These are phyloP conservation scores for Malassezia globosa DNA, from an alignment of 1,284 basidiomycete genomes.

Conservation along the genomic window DNA sequence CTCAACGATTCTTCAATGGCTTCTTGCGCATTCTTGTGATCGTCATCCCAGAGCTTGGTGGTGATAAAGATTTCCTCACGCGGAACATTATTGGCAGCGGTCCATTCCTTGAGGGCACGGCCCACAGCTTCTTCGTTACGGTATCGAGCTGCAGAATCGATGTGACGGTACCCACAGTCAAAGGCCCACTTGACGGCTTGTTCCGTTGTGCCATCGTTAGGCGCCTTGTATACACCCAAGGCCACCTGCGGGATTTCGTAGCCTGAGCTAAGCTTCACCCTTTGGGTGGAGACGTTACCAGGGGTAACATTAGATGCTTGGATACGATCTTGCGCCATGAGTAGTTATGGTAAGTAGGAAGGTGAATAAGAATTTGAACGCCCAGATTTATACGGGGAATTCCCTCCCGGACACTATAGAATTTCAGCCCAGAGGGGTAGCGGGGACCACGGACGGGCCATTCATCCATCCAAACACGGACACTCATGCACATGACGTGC, in stretches of 20 bases:
- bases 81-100: constrained; percentile 31
- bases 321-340: constrained; percentile 3
- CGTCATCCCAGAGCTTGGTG: constrained; percentile 44
- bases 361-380: too few species aligned
- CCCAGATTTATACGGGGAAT: too few species aligned
- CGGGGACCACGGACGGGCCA: too few species aligned
- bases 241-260: constrained; percentile 41
- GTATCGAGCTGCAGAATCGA: constrained; percentile 44
- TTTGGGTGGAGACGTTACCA: constrained; percentile 39
- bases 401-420: too few species aligned
- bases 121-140: constrained; percentile 47
- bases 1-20: constrained; percentile 45
- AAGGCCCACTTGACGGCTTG: constrained; percentile 45
- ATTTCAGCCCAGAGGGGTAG: too few species aligned
- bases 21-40: constrained; percentile 39
- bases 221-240: constrained; percentile 45
- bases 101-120: constrained; percentile 41
- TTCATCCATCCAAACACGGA: too few species aligned
- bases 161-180: constrained; percentile 45
- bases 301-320: constrained; percentile 22
- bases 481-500: too few species aligned
- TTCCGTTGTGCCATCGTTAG: constrained; percentile 45
- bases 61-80: constrained; percentile 47
- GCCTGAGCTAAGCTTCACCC: constrained; percentile 41
- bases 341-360: too few species aligned